Evolutionary conservation across 129 eudicot species (phyloP).

Genomic region (Scalesia atractyloides): DNA sequence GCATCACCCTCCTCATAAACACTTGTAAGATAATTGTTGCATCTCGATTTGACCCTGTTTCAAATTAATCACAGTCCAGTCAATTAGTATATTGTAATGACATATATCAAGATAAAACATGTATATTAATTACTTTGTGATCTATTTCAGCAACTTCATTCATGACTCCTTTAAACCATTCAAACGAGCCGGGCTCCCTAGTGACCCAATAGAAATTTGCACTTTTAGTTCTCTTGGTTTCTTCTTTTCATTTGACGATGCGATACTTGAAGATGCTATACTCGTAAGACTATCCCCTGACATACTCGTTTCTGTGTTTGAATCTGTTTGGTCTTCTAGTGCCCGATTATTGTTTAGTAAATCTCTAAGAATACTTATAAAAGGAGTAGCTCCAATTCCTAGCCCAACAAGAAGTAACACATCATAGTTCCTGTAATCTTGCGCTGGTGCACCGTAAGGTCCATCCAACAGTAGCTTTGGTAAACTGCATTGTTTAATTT

Average conservation of each 20-base stretch:
- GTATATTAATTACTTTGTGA: constrained; percentile 55
- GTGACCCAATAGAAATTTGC: constrained; percentile 97
- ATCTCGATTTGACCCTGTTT: constrained; percentile 93
- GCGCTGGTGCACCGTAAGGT: constrained; percentile 99
- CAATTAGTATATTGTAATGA: not conserved
- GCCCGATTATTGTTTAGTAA: constrained; percentile 64
- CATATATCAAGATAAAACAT: not conserved
- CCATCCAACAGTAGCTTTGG: constrained; percentile 85
- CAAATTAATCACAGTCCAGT: constrained; percentile 5
- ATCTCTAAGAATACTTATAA: constrained; percentile 92
- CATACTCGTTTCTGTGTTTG: constrained; percentile 68
- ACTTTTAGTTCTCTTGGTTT: constrained; percentile 47
- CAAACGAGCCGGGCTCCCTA: constrained; percentile 91
- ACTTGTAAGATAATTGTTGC: constrained; percentile 98
- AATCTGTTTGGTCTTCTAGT: constrained; percentile 67
- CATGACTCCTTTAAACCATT: constrained; percentile 99
- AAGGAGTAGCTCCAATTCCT: constrained; percentile 99
- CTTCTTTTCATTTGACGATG: constrained; percentile 65
- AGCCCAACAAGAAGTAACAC: constrained; percentile 92
- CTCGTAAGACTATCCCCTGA: constrained; percentile 84
- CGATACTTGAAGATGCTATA: constrained; percentile 59
- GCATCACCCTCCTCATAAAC: constrained; percentile 99
- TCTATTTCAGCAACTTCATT: constrained; percentile 97
- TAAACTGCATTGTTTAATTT: constrained; percentile 46
- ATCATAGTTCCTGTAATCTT: constrained; percentile 92